A percentile compares a stretch with the other conserved stretches of the same genome.
phyloP scores from a whole-genome alignment of 352 stramenopile genomes.

The Phytopythium boreale region DNA sequence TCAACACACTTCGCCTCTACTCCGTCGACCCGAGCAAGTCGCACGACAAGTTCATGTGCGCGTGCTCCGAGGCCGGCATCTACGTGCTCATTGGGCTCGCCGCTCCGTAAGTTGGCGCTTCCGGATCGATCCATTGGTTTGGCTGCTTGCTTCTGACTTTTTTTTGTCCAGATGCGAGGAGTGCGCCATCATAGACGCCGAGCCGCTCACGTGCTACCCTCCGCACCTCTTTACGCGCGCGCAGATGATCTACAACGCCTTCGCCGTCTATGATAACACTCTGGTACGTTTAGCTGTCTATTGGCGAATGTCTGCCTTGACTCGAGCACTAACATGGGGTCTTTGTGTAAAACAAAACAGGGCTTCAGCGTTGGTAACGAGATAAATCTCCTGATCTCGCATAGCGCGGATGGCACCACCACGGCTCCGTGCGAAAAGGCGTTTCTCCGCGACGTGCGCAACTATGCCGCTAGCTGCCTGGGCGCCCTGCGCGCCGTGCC shows the following conservation, averaged over 20 bases:
- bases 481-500: conserved; percentile 47
- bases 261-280: conserved; percentile 72
- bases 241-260: conserved; percentile 68
- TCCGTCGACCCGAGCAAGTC: conserved; percentile 51
- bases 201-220: conserved; percentile 46
- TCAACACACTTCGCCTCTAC: conserved; percentile 70
- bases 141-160: background rate
- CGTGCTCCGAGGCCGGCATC: conserved; percentile 57
- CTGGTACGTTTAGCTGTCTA: conserved; percentile 10
- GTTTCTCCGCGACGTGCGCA: conserved; percentile 53
- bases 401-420: conserved; percentile 27
- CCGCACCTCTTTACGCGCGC: conserved; percentile 44
- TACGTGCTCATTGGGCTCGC: conserved; percentile 69
- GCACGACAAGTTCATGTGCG: conserved; percentile 83
- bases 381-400: conserved; percentile 48
- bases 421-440: conserved; percentile 72
- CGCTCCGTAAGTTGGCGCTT: conserved; percentile 24
- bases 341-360: background rate
- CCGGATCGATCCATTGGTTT: background rate
- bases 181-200: conserved; percentile 41
- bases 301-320: no score
- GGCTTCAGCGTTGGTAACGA: conserved; percentile 69
- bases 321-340: no score
- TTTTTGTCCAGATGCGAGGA: conserved; percentile 22
- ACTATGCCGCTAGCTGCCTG: conserved; percentile 42